Evolutionary conservation across 805 yeast genomes (phyloP).

Genomic region (Metschnikowia bowlesiae): DNA sequence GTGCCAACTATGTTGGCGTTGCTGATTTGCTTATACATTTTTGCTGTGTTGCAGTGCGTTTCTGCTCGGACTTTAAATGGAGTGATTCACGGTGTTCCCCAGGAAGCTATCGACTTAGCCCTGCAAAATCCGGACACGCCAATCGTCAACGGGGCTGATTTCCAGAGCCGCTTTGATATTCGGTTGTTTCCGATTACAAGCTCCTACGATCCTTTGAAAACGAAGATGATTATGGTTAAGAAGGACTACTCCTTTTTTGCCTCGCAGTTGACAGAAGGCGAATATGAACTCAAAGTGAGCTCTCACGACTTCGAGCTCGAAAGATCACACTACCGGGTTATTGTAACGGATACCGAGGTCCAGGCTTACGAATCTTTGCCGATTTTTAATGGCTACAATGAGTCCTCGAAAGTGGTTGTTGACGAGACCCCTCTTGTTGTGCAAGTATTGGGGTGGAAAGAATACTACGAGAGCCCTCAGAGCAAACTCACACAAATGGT

Average conservation of each 20-base stretch:
- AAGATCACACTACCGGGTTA: constrained; percentile 23
- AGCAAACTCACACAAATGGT: constrained; percentile 30
- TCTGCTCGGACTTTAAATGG: neutral
- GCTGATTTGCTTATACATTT: neutral
- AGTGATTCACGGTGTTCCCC: constrained; percentile 21
- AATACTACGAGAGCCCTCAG: constrained; percentile 31
- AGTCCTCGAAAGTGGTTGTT: constrained; percentile 16
- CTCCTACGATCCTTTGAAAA: neutral
- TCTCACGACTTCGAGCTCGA: constrained; percentile 34
- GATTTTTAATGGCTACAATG: constrained; percentile 15
- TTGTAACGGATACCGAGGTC: constrained; percentile 20
- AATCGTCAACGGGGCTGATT: constrained; percentile 34
- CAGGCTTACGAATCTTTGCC: constrained; percentile 23
- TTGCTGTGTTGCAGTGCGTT: neutral
- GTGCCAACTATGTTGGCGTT: neutral
- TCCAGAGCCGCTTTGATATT: constrained; percentile 29
- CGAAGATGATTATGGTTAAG: constrained; percentile 16
- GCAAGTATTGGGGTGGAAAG: constrained; percentile 20
- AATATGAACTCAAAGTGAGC: constrained; percentile 29
- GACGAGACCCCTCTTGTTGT: constrained; percentile 19
- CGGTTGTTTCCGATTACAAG: constrained; percentile 12
- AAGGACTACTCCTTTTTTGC: constrained; percentile 25
- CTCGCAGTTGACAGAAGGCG: constrained; percentile 24
- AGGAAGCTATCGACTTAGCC: constrained; percentile 13
- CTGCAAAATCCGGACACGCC: constrained; percentile 5